Evolutionary conservation across 805 yeast genomes (phyloP).

Genomic region (Zygosaccharomyces pseudorouxii): DNA sequence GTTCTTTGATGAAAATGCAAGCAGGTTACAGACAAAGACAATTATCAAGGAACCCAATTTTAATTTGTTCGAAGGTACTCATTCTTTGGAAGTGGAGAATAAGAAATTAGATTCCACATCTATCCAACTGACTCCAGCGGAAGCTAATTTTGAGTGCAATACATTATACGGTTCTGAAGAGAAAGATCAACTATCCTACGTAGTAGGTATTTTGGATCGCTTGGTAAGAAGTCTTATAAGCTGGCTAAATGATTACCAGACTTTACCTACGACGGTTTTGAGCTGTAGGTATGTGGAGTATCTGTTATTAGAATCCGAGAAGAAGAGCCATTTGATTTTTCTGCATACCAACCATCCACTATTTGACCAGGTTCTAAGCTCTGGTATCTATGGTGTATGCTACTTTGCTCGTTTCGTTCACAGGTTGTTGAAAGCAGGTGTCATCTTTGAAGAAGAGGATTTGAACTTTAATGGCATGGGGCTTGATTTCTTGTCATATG

Average conservation of each 20-base stretch:
- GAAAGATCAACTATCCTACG: conserved; percentile 38
- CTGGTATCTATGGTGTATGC: conserved; percentile 49
- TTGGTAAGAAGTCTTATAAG: conserved; percentile 52
- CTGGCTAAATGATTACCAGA: conserved; percentile 69
- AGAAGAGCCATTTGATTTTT: conserved; percentile 14
- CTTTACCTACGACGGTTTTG: conserved; percentile 70
- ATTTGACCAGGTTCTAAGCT: conserved; percentile 48
- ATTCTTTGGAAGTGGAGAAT: conserved; percentile 77
- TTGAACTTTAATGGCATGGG: conserved; percentile 61
- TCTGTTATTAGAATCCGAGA: conserved; percentile 41
- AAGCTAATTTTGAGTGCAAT: conserved; percentile 44
- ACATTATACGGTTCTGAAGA: conserved; percentile 14
- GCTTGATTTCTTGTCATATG: conserved; percentile 38
- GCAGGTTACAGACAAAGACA: conserved; percentile 43
- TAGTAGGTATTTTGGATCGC: conserved; percentile 49
- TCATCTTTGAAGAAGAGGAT: conserved; percentile 72
- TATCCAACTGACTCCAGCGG: conserved; percentile 44
- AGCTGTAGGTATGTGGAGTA: conserved; percentile 70
- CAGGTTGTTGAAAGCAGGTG: conserved; percentile 49
- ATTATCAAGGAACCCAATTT: conserved; percentile 59
- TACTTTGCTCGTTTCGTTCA: conserved; percentile 48
- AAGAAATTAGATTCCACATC: conserved; percentile 72
- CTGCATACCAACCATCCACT: conserved; percentile 29
- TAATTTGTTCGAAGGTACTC: conserved; percentile 74
- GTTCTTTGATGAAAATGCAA: conserved; percentile 41